phyloP scores from a whole-genome alignment of 2,329 filamentous ascomycete genomes.

The Paraconiothyrium brasiliense region DNA sequence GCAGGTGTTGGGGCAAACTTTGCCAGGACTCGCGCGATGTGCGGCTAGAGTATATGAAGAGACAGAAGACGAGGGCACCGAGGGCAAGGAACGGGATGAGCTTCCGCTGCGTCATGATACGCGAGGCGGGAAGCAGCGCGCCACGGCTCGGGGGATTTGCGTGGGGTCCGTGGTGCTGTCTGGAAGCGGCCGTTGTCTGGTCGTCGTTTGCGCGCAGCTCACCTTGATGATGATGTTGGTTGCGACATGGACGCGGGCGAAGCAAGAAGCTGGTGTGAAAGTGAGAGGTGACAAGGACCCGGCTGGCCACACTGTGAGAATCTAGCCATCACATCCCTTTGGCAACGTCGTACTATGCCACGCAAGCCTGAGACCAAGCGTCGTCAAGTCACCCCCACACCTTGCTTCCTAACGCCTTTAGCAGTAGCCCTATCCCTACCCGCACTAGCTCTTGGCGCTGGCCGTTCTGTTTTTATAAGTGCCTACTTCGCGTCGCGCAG shows the following conservation, averaged over 20 bases:
- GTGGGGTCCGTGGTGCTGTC: slow-evolving; percentile 1
- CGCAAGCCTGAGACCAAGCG: slow-evolving; percentile 6
- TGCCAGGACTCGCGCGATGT: slow-evolving; percentile 48
- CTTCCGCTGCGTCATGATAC: slow-evolving; percentile 39
- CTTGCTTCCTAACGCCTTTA: neutral
- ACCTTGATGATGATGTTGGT: slow-evolving; percentile 1
- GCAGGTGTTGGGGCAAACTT: slow-evolving; percentile 52
- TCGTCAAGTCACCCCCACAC: neutral
- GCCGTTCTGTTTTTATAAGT: neutral
- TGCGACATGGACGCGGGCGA: neutral
- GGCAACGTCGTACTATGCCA: slow-evolving; percentile 4
- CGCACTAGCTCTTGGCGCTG: neutral
- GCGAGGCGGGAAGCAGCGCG: slow-evolving; percentile 12
- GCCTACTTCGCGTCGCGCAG: neutral
- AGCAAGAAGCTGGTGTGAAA: neutral
- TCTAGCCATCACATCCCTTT: slow-evolving; percentile 3
- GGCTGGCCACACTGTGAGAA: neutral
- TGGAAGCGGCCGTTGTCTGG: neutral
- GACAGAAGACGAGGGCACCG: slow-evolving; percentile 40
- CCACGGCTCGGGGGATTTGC: neutral
- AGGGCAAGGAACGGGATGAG: slow-evolving; percentile 44
- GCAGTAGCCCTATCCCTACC: neutral
- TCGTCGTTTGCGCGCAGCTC: neutral
- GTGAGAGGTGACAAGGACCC: slow-evolving; percentile 1
- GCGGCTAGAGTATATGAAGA: slow-evolving; percentile 52